Percentiles rank a stretch among this genome's conserved stretches.
phyloP scores from a whole-genome alignment of 345 rosid genomes.

The Linum usitatissimum region DNA sequence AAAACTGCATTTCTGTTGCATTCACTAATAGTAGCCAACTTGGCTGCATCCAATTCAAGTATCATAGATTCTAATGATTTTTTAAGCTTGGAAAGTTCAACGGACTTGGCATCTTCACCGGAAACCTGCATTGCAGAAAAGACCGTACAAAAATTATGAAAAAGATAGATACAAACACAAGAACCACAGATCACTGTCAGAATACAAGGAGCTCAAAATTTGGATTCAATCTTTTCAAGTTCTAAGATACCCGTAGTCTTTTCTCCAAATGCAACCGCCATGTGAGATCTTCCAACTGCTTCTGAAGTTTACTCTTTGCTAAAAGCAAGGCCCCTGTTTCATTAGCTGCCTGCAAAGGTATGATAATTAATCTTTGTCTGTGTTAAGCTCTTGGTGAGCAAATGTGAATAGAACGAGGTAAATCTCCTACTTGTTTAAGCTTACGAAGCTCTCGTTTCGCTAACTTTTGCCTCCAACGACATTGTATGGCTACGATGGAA shows the following conservation, averaged over 20 bases:
- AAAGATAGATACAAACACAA: constrained; percentile 11
- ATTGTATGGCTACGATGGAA: constrained; percentile 69
- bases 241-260: constrained; percentile 59
- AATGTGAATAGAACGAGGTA: neutral
- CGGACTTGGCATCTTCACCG: constrained; percentile 60
- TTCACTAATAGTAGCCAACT: constrained; percentile 72
- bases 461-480: constrained; percentile 79
- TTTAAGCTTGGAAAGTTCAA: constrained; percentile 67
- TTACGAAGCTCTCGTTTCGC: constrained; percentile 71
- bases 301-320: constrained; percentile 92
- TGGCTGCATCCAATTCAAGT: constrained; percentile 92
- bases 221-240: neutral
- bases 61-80: constrained; percentile 56
- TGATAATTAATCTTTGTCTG: constrained; percentile 1
- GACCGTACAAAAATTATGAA: neutral
- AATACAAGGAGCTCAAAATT: neutral
- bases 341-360: constrained; percentile 63
- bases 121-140: constrained; percentile 49
- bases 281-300: constrained; percentile 82
- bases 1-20: constrained; percentile 80
- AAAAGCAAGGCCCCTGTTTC: constrained; percentile 89
- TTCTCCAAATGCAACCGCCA: constrained; percentile 88
- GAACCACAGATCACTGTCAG: constrained; percentile 4
- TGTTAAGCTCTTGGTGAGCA: constrained; percentile 3
- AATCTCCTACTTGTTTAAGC: constrained; percentile 53